Conservation (phyloP, 257 asterid species). For the Solanum habrochaites region DNA sequence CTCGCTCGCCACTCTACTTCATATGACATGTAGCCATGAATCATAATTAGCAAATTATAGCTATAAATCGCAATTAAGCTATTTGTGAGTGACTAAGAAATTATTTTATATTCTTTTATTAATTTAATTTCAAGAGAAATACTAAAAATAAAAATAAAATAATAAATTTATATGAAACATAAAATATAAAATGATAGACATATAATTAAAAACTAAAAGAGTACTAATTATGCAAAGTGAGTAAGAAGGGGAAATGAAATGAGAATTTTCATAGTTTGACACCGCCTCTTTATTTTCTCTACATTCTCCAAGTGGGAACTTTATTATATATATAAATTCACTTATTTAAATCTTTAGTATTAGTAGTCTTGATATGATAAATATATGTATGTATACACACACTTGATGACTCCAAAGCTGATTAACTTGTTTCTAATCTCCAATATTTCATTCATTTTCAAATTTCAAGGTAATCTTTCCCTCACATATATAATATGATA, state of each 20-base stretch:
- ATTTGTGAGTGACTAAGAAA: too few relatives aligned
- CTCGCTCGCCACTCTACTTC: neutral
- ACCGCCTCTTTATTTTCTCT: neutral
- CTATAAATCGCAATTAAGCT: too few relatives aligned
- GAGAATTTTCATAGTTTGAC: neutral
- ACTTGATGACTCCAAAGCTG: neutral
- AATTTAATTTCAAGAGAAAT: too few relatives aligned
- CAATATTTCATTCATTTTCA: neutral
- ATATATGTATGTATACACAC: neutral
- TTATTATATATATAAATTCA: neutral
- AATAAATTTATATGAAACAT: rapidly evolving
- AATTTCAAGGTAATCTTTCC: neutral
- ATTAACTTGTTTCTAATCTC: neutral
- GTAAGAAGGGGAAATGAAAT: neutral
- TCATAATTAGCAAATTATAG: rapidly evolving
- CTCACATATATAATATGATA: neutral
- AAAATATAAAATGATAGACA: neutral
- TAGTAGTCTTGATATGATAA: neutral
- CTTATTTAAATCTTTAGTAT: neutral
- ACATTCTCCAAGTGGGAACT: neutral
- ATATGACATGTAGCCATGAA: neutral
- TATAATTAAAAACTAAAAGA: too few relatives aligned
- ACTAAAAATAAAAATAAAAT: neutral
- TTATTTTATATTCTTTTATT: rapidly evolving
- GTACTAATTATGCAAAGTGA: neutral